Evolutionary conservation across 1,284 basidiomycete genomes (phyloP), one percentile per base, ranked within the genome.

Genomic region (Stygiomarasmius scandens): DNA sequence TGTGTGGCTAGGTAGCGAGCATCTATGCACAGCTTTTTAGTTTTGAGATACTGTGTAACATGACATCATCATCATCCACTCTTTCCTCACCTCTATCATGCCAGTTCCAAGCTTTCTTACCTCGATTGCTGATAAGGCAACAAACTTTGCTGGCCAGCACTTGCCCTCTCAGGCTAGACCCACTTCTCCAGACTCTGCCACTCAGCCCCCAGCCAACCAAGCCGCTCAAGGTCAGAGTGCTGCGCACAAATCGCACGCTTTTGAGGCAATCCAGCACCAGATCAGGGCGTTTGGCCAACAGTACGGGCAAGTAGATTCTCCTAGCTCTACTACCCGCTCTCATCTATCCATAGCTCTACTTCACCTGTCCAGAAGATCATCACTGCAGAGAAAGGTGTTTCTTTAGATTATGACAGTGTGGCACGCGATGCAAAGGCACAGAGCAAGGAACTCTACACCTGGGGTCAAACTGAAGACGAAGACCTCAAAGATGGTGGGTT

Each of bases 381-480:
- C 61, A 93, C 91, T 0, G 74, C 82, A 8, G 80, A 84, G 70
- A 93, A 92, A 69, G 87, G 90, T 5, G 75, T 92, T 20, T 82
- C 85, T 22, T 79, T 93, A 62, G 89, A 90, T 68, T 81, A 83
- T 64, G 87, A 92, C 63, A 80, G 76, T 56, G 71, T 87, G 36
- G 76, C 84, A 4, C 81, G 86, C 61, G 85, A 91, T 66, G 67
- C 78, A 6, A 87, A 91, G 67, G 74, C 81, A 0, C 83, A 87
- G 66, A 90, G 87, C 78, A 93, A 92, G 71, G 90, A 92, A 62
- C 72, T 92, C 34, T 93, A 90, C 64, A 82, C 81, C 29, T 93
- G 90, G 90, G 90, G 90, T 9, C 90, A 92, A 69, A 64, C 67
- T 1, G 86, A 92, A 64, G 71, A 73, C 2, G 77, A 81, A 27